Evolutionary conservation across 345 rosid species (phyloP), one percentile per base, ranked within the genome.

Genomic region (Camelina neglecta): DNA sequence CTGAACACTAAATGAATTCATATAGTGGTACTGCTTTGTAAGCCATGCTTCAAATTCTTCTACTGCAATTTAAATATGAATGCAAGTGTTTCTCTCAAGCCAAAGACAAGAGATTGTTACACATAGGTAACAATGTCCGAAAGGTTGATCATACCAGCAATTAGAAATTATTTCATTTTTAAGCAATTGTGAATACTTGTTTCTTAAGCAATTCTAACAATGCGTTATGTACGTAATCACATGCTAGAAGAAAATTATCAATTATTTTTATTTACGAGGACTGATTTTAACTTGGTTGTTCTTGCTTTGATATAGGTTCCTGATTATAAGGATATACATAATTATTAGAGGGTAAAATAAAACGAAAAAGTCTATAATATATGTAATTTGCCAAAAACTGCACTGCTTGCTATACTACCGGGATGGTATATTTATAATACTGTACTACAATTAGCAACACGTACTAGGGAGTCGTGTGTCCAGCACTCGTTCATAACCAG

Each of bases 111-210:
- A 51, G 12, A 51, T 20, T 51, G 56, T 20, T 20, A 51, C 13
- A 51, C 29, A 51, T 51, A 6, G 5, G 5, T 11, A 51, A 51
- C 26, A 20, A 20, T 9, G 12, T 20, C 56, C 56, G 12, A 20
- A 51, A 51, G 13, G 56, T 51, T 51, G 26, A 51, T 51, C 24
- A 51, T 51, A 21, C 11, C 56, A 51, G 56, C 56, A 18, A 51
- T 21, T 51, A 4, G 56, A 51, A 5, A 11, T 8, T 20, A 51
- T 20, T 4, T 51, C 11, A 51, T 9, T 20, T 18, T 51, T 4
- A 51, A 51, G 29, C 56, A 51, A 51, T 20, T 51, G 6, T 20
- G 56, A 20, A 20, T 51, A 51, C 6, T 51, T 51, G 21, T 51
- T 51, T 51, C 6, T 20, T 8, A 51, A 20, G 56, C 29, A 20